Evolutionary conservation across 2,329 filamentous ascomycete species (phyloP).

Genomic region (Neonectria magnoliae): DNA sequence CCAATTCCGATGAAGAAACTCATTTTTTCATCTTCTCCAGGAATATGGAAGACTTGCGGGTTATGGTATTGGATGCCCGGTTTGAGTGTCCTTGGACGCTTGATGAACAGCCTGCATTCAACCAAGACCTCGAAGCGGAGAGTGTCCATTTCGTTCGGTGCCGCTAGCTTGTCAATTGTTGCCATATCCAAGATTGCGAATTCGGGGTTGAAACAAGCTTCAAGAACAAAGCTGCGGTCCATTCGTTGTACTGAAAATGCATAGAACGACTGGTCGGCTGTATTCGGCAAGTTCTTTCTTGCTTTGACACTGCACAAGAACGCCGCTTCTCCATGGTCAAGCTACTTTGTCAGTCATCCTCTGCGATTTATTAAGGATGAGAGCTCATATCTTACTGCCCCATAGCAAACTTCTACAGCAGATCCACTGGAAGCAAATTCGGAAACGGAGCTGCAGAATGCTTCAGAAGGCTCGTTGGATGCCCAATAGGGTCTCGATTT

Average conservation of each 20-base stretch:
- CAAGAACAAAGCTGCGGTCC: not conserved
- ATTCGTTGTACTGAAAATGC: not conserved
- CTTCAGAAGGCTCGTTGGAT: too few relatives aligned
- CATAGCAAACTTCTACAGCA: slow-evolving; percentile 3
- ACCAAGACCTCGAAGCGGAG: slow-evolving; percentile 8
- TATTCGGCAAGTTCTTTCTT: not conserved
- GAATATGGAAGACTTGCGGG: slow-evolving; percentile 6
- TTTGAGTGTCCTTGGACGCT: slow-evolving; percentile 2
- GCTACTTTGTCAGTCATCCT: not conserved
- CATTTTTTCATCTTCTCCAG: slow-evolving; percentile 4
- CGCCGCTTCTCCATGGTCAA: not conserved
- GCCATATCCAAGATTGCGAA: slow-evolving; percentile 9
- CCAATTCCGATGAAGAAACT: slow-evolving; percentile 5
- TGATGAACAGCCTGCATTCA: not conserved
- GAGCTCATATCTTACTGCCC: slow-evolving; percentile 3
- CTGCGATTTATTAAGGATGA: too few relatives aligned
- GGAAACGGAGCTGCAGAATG: too few relatives aligned
- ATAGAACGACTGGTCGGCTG: not conserved
- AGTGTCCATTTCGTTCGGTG: not conserved
- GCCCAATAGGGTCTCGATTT: not conserved
- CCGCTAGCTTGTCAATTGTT: not conserved
- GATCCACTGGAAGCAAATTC: not conserved
- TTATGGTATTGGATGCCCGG: slow-evolving; percentile 10
- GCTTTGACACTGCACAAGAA: not conserved
- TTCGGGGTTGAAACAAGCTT: not conserved